Base-by-base conservation (phyloP, 2,329 filamentous ascomycete species). In the Ophiosphaerella korrae region DNA sequence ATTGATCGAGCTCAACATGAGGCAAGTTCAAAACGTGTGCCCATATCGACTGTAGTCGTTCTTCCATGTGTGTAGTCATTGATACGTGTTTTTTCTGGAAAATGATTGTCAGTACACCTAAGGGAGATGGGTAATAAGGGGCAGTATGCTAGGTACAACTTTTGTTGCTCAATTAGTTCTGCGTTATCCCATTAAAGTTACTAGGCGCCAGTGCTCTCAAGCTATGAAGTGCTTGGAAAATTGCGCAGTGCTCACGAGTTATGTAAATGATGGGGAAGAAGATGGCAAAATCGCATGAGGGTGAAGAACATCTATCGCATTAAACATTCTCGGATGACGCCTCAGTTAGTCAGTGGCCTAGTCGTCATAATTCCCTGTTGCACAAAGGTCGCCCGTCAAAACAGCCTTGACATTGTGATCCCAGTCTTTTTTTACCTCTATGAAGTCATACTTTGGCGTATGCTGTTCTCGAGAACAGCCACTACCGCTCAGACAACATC, bases 11-110 rank as follows among this genome's bases (percentile, higher is more conserved):
- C 6, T 62, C 33, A 32, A 72, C 60, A 50, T 67, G 59, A 1
- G 64, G 56, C 16, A 71, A 45, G 42, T 71, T 71, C 29, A 72
- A 42, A 11, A 71, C 67, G 45, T 66, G 64, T 18, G 68, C 61
- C 66, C 66, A 70, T 23, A 70, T 53, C 7, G 60, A 60, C 37
- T 67, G 59, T 26, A 72, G 47, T 24, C 32, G 51, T 29, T 45
- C 44, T 53, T 67, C 66, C 37, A 63, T 52, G 12, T 45, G 41
- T 39, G 34, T 50, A 14, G 43, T 34, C 7, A 48, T 35, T 36
- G 23, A 31, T n/a, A 13, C 18, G 36, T 40, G 37, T 23, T 33
- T 24, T 5, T 52, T 36, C 52, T 39, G 16, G 11, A 33, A 2
- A 16, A 16, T 12, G 21, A 13, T 38, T 21, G 18, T 21, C 5